Evolutionary conservation across 257 asterid species (phyloP), one percentile per base, ranked within the genome.

Genomic region (Ocimum tenuiflorum): DNA sequence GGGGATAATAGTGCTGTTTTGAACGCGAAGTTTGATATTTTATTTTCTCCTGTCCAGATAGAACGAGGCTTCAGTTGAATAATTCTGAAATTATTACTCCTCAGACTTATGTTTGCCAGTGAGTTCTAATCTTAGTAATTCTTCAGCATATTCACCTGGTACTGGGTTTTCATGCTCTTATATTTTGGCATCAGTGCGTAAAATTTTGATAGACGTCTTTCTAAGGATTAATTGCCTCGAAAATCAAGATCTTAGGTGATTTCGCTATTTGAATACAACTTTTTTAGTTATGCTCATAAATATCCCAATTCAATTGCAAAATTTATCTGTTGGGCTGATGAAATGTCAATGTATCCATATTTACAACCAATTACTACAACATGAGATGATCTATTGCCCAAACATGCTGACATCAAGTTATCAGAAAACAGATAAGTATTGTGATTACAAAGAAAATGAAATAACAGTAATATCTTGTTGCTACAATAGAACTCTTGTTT

Each of bases 31-130:
- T 54, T 24, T 61, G 51, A 66, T 9, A 51, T 8, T 24, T 8
- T 41, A 60, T 3, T 67, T 13, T 79, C 31, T 61, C 52, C 66
- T 10, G 68, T 77, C 71, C 87, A 92, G 99, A 92, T 79, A 88
- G 91, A 76, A 65, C 96, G 39, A 79, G 85, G 80, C 80, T 92
- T 85, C 87, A 64, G 8, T 71, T 92, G 78, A 84, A 88, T 79
- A 90, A 87, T 68, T 72, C 94, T 33, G 97, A 87, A 70, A 75
- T 48, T 85, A 84, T 92, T 71, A 89, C 86, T 77, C 68, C 88
- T 50, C 80, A 65, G 75, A 83, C 96, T 12, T 72, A 79, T n/a
- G 70, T 84, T 69, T 92, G 99, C 91, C 42, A 64, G 98, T 92
- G 67, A 87, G 92, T 69, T 68, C 17, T 69, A 50, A 60, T 29